A percentile compares a stretch with the other conserved stretches of the same genome.
Conservation (phyloP, 305 asterid genomes). For the Ilex paraguariensis region DNA sequence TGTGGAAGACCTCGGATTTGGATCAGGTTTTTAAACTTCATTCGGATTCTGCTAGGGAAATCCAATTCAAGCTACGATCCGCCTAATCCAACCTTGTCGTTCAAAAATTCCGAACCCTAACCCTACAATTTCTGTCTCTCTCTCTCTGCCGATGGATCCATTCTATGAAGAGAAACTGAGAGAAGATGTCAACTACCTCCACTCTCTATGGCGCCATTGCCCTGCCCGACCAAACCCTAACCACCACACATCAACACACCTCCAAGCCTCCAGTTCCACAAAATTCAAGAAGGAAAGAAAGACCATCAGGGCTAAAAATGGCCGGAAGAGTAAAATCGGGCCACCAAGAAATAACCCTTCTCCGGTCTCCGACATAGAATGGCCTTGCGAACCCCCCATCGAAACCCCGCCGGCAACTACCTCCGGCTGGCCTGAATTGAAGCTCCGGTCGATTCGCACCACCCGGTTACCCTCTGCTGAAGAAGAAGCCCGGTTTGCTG, state of each 20-base stretch:
- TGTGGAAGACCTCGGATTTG: too few species aligned
- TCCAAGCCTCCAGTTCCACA: constrained; percentile 30
- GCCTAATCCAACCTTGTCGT: too few species aligned
- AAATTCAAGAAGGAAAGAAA: constrained; percentile 38
- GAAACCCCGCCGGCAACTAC: constrained; percentile 21
- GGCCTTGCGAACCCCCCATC: constrained; percentile 45
- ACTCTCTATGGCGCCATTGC: constrained; percentile 75
- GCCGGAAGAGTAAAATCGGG: constrained; percentile 3
- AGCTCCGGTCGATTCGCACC: constrained; percentile 9
- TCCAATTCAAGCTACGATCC: too few species aligned
- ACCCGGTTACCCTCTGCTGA: constrained; percentile 26
- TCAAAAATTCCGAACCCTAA: too few species aligned
- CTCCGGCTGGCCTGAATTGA: constrained; percentile 36
- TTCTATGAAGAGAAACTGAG: constrained; percentile 43
- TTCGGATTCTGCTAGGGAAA: too few species aligned
- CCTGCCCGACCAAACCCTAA: constrained; percentile 38
- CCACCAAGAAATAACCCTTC: constrained; percentile 1
- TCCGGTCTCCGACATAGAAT: constrained; percentile 32
- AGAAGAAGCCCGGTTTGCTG: constrained; percentile 20
- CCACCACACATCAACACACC: constrained; percentile 13
- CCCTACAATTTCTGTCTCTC: too few species aligned
- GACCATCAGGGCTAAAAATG: neutral
- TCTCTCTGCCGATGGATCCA: constrained; percentile 37
- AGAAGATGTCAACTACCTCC: constrained; percentile 77
- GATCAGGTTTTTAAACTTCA: too few species aligned